Conservation (phyloP, 23 red algal genomes). For the Gracilaria domingensis region DNA sequence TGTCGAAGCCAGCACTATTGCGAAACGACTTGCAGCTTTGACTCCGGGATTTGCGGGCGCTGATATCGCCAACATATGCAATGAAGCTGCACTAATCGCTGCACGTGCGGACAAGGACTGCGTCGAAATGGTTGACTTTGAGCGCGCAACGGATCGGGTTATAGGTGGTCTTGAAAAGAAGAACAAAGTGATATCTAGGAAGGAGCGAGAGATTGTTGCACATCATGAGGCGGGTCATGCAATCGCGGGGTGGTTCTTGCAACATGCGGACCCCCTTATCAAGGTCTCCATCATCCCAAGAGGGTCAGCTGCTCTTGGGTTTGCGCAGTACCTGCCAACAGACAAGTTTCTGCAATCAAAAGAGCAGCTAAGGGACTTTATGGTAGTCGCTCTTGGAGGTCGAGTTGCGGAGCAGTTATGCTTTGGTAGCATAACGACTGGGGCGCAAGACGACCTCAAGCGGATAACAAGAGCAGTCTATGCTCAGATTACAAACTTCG, state of each 20-base stretch:
- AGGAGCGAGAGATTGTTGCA: conserved; percentile 96
- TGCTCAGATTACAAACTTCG: conserved; percentile 90
- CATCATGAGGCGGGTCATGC: conserved; percentile 99
- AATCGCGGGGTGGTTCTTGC: conserved; percentile 95
- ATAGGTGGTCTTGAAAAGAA: conserved; percentile 99
- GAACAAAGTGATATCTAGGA: conserved; percentile 92
- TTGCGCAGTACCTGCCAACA: conserved; percentile 97
- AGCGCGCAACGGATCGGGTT: conserved; percentile 93
- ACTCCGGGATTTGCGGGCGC: conserved; percentile 99
- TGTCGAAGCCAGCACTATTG: conserved; percentile 62
- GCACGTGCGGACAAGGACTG: conserved; percentile 77
- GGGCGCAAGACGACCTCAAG: conserved; percentile 97
- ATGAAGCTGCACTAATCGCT: conserved; percentile 97
- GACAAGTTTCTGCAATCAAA: conserved; percentile 88
- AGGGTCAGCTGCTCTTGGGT: conserved; percentile 95
- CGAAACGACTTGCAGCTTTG: conserved; percentile 90
- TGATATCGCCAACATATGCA: conserved; percentile 99
- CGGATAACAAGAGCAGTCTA: conserved; percentile 92
- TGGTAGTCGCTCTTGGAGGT: conserved; percentile 93
- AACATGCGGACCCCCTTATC: conserved; percentile 95
- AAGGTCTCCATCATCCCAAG: conserved; percentile 99
- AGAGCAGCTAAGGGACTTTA: conserved; percentile 93
- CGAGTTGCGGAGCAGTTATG: conserved; percentile 90
- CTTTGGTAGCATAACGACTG: conserved; percentile 92
- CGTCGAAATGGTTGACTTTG: conserved; percentile 94